Evolutionary conservation across 768 basidiomycete genomes (phyloP), one percentile per base, ranked within the genome.

Genomic region (Lactarius evosmus): DNA sequence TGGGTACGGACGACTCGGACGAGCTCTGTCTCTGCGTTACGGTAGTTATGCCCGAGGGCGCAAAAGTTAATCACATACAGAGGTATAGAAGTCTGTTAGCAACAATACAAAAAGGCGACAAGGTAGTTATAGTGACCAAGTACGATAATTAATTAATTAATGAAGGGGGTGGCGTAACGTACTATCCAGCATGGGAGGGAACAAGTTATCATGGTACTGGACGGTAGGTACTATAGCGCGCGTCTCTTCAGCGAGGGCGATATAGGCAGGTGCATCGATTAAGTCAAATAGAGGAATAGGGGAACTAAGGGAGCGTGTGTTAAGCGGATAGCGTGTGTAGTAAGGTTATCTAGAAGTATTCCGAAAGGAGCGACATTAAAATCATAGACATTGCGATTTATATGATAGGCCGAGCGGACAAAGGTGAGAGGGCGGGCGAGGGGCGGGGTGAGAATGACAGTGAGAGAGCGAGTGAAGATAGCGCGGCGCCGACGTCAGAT

Each of bases 71-170:
- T 65, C 34, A 56, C 44, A 64, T 60, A 60, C 49, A 63, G 40
- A 56, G 54, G 32, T 36, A 22, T 19, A 27, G 22, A 12, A 59
- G 59, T 49, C 54, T 36, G 59, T 56, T 41, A 54, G 54, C 59
- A 56, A 60, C 64, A 49, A 65, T 65, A 65, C 63, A 65, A 65
- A 46, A 64, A 60, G 30, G 27, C 33, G 58, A 36, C 46, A 17
- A 17, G 50, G 64, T 65, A 65, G 64, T 61, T 60, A 65, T 61
- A 65, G 64, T 55, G 58, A 65, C 59, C 40, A 52, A 8, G 49
- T 56, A 52, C 38, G 25, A 51, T 41, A 64, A 38, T 60, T 38
- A 60, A 36, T 53, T 12, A 32, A 65, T 60, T 53, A 54, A 44
- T 19, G 33, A 30, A 54, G 8, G 62, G 16, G 34, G 22, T 27